These are phyloP conservation scores for Aspergillus cristatus DNA, from an alignment of 495 filamentous ascomycete genomes.

Conservation along the genomic window DNA sequence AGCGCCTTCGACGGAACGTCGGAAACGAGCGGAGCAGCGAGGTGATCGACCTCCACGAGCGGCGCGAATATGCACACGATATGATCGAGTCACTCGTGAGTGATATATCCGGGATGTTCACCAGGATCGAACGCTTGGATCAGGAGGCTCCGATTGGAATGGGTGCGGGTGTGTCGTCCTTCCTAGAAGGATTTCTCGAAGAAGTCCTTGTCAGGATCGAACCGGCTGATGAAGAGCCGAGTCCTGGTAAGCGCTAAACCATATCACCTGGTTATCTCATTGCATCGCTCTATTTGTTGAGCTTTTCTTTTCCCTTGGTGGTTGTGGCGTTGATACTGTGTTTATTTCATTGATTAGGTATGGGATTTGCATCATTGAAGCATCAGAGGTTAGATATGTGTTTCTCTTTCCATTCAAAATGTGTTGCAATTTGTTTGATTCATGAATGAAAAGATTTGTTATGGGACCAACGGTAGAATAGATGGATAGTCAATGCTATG, in stretches of 20 bases:
- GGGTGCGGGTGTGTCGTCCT: slow-evolving; percentile 77
- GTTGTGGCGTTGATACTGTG: background rate
- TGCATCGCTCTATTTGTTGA: background rate
- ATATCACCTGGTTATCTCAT: background rate
- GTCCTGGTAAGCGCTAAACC: slow-evolving; percentile 3
- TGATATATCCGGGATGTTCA: slow-evolving; percentile 67
- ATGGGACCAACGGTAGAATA: too few species aligned
- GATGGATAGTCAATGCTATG: too few species aligned
- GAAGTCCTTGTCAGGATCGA: slow-evolving; percentile 92
- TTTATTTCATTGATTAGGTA: background rate
- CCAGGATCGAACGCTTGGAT: slow-evolving; percentile 81
- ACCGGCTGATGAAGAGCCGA: slow-evolving; percentile 58
- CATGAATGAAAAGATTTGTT: too few species aligned
- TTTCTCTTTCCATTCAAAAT: slow-evolving; percentile 1
- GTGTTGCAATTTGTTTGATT: background rate
- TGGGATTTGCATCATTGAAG: background rate
- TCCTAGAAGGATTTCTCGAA: slow-evolving; percentile 86
- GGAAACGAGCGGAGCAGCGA: slow-evolving; percentile 6
- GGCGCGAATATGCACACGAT: slow-evolving; percentile 68
- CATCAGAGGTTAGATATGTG: background rate
- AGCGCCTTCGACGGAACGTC: slow-evolving; percentile 8
- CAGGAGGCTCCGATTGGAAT: slow-evolving; percentile 76
- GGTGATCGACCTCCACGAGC: slow-evolving; percentile 15
- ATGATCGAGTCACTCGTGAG: slow-evolving; percentile 68
- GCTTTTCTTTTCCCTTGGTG: background rate